Conservation (phyloP, 768 basidiomycete species). For the Amyloporia xantha region DNA sequence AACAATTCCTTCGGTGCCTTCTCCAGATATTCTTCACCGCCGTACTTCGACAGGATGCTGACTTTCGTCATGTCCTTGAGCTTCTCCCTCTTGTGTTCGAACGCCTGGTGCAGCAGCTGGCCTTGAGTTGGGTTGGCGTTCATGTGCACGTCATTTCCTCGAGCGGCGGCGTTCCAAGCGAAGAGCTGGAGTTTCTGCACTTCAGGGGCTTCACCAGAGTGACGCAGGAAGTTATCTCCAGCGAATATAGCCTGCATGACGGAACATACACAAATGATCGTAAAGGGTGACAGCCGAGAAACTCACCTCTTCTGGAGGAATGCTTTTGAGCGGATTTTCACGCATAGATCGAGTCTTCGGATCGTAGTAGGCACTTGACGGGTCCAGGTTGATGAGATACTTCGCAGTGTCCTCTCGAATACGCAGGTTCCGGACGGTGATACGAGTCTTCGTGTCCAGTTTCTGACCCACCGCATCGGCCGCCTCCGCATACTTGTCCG, state of each 20-base stretch:
- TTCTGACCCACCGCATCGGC: conserved; percentile 98
- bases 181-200: conserved; percentile 92
- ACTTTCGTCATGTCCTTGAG: conserved; percentile 84
- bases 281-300: neutral
- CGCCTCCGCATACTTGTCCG: conserved; percentile 97
- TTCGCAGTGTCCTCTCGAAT: conserved; percentile 99
- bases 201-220: conserved; percentile 87
- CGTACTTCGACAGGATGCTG: conserved; percentile 88
- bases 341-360: conserved; percentile 99
- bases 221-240: conserved; percentile 93
- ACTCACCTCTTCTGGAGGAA: conserved; percentile 83
- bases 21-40: conserved; percentile 89
- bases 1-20: conserved; percentile 85
- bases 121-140: conserved; percentile 97
- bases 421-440: conserved; percentile 96
- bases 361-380: conserved; percentile 95
- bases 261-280: conserved; percentile 1
- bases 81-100: conserved; percentile 87
- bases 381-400: conserved; percentile 94
- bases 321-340: conserved; percentile 78
- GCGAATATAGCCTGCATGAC: conserved; percentile 87
- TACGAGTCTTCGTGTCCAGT: conserved; percentile 94
- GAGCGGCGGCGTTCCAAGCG: conserved; percentile 92
- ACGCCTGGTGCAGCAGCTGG: conserved; percentile 85
- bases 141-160: conserved; percentile 92